Evolutionary conservation across 768 basidiomycete genomes (phyloP), one percentile per base, ranked within the genome.

Genomic region (Lactifluus subvellereus): DNA sequence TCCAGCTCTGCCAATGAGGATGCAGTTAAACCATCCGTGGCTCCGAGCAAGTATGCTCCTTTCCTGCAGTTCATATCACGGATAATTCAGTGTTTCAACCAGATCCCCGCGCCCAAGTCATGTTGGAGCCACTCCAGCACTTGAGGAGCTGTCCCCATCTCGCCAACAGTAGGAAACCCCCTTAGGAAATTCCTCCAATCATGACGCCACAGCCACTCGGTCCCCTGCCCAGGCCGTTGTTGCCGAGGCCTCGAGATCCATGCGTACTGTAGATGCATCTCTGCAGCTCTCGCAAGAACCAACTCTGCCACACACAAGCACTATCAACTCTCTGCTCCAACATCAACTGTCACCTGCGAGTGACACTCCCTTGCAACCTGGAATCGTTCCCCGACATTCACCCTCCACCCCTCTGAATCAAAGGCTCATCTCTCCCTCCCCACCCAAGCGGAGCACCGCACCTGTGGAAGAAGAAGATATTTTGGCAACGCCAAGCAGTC

Each of bases 221-320:
- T 20, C 32, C 6, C 18, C 53, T 18, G 22, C 43, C 32, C 27
- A 32, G 48, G 3, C 47, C 13, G 16, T 14, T 22, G 20, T 33
- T 11, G 4, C 38, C 14, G 35, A 49, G 40, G 32, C 35, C 18
- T 37, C 57, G 9, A 18, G 9, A 30, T 13, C 48, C 14, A 11
- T 43, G 13, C 47, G 16, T 33, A 30, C 57, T 20, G 42, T 18
- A 14, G 27, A 10, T 32, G 0, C 51, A 22, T 53, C 37, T 13
- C 4, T 27, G 14, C 53, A 59, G 9, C 57, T 18, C 20, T 63
- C 52, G 20, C 65, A 66, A 33, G 65, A 51, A 47, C 65, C 61
- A 33, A 66, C 65, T 10, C 65, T 56, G n/a, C 65, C 65, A 4
- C 65, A 62, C 42, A 57, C 65, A 22, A 62, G 57, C 14, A 18